These are phyloP conservation scores for Ophiostoma ulmi DNA, from an alignment of 2,329 filamentous ascomycete species.

Conservation along the genomic window DNA sequence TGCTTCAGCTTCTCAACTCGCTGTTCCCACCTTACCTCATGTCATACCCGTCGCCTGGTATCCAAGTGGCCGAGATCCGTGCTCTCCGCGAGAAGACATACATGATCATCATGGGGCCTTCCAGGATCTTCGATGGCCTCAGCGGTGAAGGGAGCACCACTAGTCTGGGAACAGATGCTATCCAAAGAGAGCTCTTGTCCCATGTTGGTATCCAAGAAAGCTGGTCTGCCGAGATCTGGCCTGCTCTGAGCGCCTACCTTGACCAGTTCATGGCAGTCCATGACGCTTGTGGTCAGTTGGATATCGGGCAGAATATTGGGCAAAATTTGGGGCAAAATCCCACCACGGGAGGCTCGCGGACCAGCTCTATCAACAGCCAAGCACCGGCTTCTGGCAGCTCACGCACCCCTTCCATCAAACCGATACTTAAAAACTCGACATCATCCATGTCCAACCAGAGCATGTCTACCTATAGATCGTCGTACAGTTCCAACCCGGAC, in stretches of 20 bases:
- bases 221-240: constrained; percentile 23
- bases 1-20: constrained; percentile 27
- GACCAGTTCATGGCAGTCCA: constrained; percentile 14
- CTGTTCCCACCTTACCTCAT: constrained; percentile 28
- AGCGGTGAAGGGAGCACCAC: neutral
- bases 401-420: constrained; percentile 12
- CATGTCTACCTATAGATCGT: constrained; percentile 17
- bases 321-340: neutral
- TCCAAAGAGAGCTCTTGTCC: constrained; percentile 18
- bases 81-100: constrained; percentile 23
- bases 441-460: constrained; percentile 19
- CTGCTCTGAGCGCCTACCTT: constrained; percentile 22
- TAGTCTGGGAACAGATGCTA: neutral
- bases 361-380: neutral
- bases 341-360: neutral
- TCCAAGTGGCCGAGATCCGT: constrained; percentile 20
- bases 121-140: neutral
- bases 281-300: neutral
- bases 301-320: neutral
- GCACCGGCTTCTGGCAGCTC: constrained; percentile 8
- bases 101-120: constrained; percentile 18
- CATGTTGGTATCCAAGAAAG: constrained; percentile 18
- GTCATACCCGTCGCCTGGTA: constrained; percentile 24
- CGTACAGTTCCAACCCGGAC: constrained; percentile 17
- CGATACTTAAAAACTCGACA: constrained; percentile 23